Percentiles rank a stretch among this genome's conserved stretches.
Evolutionary conservation across 73 alveolate species (phyloP).

Genomic region (Urostyla sp.): DNA sequence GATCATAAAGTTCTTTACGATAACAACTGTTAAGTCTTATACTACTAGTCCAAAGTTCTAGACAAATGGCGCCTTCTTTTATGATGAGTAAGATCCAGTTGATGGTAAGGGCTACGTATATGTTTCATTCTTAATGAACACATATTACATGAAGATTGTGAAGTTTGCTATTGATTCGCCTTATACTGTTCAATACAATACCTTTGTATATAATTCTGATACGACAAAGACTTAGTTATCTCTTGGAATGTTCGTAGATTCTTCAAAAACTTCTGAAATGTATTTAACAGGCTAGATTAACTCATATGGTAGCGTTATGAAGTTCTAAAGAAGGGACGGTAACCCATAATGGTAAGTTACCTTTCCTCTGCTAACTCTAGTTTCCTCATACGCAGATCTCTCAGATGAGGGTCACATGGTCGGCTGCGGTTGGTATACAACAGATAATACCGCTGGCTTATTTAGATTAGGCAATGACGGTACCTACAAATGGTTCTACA

Average conservation of each 20-base stretch:
- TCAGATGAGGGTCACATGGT: background rate
- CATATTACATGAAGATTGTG: conserved; percentile 16
- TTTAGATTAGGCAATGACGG: conserved; percentile 34
- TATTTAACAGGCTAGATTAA: background rate
- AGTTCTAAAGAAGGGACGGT: conserved; percentile 38
- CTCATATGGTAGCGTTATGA: background rate
- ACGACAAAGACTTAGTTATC: background rate
- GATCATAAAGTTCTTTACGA: conserved; percentile 26
- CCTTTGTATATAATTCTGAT: too few species aligned
- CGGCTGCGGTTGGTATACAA: conserved; percentile 12
- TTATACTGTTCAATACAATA: too few species aligned
- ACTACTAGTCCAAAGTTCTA: conserved; percentile 7
- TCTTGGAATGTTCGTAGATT: background rate
- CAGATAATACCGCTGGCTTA: background rate
- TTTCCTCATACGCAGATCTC: background rate
- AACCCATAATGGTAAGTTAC: background rate
- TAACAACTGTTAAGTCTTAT: conserved; percentile 19
- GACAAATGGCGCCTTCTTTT: conserved; percentile 14
- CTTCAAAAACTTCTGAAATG: background rate
- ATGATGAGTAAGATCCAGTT: conserved; percentile 18
- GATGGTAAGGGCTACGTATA: conserved; percentile 39
- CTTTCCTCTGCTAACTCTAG: background rate
- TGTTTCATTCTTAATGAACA: conserved; percentile 23
- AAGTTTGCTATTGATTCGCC: too few species aligned
- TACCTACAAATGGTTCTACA: background rate